phyloP scores from a whole-genome alignment of 139 green algal genomes.

The Coccomyxa sp. region DNA sequence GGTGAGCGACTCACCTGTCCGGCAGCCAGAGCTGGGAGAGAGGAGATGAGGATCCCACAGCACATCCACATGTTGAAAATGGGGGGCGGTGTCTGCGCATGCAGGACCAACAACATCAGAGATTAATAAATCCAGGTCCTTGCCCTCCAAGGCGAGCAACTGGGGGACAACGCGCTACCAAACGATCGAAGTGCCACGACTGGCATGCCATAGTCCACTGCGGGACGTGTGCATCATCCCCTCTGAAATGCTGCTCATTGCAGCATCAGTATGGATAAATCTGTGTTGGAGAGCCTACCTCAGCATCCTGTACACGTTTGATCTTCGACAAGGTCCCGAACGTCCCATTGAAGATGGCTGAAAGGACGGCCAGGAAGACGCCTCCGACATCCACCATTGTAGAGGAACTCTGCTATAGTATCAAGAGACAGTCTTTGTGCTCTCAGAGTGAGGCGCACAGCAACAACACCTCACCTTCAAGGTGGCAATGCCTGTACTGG shows the following conservation, averaged over 20 bases:
- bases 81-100: background rate
- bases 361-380: background rate
- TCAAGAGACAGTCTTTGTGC: background rate
- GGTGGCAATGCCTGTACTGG: too few species aligned
- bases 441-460: too few species aligned
- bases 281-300: background rate
- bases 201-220: background rate
- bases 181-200: too few species aligned
- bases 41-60: background rate
- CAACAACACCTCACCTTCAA: background rate
- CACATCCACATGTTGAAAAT: background rate
- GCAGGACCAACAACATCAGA: background rate
- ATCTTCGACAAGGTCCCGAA: conserved; percentile 24
- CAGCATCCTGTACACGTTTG: background rate
- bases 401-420: background rate
- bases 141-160: too few species aligned
- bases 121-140: too few species aligned
- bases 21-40: background rate
- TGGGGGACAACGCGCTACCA: too few species aligned
- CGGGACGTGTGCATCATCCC: background rate
- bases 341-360: conserved; percentile 24
- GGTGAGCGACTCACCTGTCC: background rate
- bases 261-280: background rate
- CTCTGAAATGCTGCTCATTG: background rate
- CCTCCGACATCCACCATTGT: background rate